Base-by-base conservation (phyloP, 2,329 filamentous ascomycete genomes). In the Pseudocercospora crystallina region DNA sequence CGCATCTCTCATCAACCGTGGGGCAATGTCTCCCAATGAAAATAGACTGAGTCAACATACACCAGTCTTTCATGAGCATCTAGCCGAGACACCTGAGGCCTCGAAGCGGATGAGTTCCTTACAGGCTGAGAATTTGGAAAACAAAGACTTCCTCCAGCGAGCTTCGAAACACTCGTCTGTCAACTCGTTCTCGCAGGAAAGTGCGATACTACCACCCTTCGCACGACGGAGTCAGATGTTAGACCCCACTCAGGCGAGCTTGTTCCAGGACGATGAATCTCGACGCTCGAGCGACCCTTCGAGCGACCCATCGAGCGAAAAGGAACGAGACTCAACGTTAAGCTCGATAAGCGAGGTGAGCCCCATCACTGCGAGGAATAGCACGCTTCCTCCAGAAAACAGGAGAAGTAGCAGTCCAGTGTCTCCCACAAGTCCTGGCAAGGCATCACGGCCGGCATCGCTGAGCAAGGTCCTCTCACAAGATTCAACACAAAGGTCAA, bases 41-140 rank as follows among this genome's bases (percentile, higher is more conserved):
- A 40, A 49, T 10, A 55, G 59, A 38, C 61, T 68, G 42, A 66
- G 61, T 42, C 64, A 75, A 46, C 78, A 83, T 60, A 81, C 80
- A 1, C 81, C 82, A 1, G 73, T 81, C 1, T 85, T 85, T 60
- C 77, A 71, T 42, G 82, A 85, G 60, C 77, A 84, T 61, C 82
- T 85, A 48, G 79, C 80, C 47, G 80, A 83, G 44, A 73, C 76
- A 31, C 68, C 67, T 2, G 71, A 70, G 45, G 66, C 68, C 31
- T 65, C 70, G 32, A 63, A 69, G 32, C 69, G 69, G 13, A 65
- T 70, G 32, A 70, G 72, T 32, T 71, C 71, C 3, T 69, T 78
- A 44, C 66, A 75, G 49, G 75, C 75, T 5, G 76, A 79, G 58
- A 64, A 71, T 14, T 54, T 78, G 14, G 76, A 70, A 17, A 78